Percentiles rank a stretch among this genome's conserved stretches.
These are phyloP conservation scores for Microbotryum scabiosae DNA, from an alignment of 1,284 basidiomycete genomes.

Conservation along the genomic window DNA sequence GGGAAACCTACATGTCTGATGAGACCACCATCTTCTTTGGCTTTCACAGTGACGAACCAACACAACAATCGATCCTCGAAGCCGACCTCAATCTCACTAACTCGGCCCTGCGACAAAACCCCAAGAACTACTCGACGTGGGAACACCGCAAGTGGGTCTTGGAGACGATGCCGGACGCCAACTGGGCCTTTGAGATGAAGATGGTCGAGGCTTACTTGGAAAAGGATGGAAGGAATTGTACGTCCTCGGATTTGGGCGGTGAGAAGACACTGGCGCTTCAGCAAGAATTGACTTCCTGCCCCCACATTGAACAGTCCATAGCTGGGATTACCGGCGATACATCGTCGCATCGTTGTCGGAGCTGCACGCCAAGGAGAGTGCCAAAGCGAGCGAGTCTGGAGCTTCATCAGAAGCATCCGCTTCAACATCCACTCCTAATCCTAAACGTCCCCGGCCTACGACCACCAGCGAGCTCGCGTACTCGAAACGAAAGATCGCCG, in stretches of 20 bases:
- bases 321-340: conserved; percentile 85
- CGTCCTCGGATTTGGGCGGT: conserved; percentile 37
- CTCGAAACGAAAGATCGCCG: conserved; percentile 81
- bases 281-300: background rate
- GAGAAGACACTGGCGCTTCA: background rate
- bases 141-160: conserved; percentile 91
- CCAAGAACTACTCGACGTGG: conserved; percentile 96
- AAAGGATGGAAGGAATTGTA: conserved; percentile 81
- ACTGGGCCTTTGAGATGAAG: conserved; percentile 72
- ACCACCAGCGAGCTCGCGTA: conserved; percentile 58
- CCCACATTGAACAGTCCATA: conserved; percentile 56
- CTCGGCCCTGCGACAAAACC: conserved; percentile 65
- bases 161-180: conserved; percentile 66
- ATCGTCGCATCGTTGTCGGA: conserved; percentile 50
- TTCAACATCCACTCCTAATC: too few relatives aligned
- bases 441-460: conserved; percentile 31
- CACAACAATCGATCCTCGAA: conserved; percentile 56
- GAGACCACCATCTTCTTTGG: too few relatives aligned
- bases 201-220: conserved; percentile 85
- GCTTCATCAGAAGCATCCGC: too few relatives aligned
- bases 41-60: conserved; percentile 50
- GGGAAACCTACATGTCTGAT: too few relatives aligned
- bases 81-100: conserved; percentile 74
- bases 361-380: background rate
- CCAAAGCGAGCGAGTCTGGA: too few relatives aligned